Conservation (phyloP, 1,284 basidiomycete genomes). For the Ganoderma meredithae region DNA sequence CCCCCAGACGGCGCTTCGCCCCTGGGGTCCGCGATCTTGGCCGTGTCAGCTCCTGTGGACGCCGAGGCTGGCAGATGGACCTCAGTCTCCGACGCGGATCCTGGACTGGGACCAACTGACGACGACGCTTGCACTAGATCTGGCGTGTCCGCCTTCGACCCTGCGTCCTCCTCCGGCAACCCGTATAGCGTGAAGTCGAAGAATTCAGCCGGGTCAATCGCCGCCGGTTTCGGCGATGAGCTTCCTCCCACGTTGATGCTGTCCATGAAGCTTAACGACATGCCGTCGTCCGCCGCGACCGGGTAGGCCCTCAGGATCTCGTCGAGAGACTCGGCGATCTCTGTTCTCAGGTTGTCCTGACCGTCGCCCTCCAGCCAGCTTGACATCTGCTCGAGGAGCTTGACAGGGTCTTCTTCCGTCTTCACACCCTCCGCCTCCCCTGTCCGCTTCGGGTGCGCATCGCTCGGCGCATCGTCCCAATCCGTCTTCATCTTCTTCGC, state of each 20-base stretch:
- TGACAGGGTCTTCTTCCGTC: slow-evolving; percentile 68
- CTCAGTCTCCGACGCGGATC: slow-evolving; percentile 67
- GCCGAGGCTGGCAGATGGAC: slow-evolving; percentile 48
- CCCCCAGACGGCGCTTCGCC: slow-evolving; percentile 31
- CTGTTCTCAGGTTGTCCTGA: slow-evolving; percentile 51
- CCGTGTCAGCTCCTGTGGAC: slow-evolving; percentile 36
- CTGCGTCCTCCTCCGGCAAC: slow-evolving; percentile 59
- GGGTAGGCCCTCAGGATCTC: slow-evolving; percentile 65
- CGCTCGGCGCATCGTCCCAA: slow-evolving; percentile 66
- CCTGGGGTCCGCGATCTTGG: slow-evolving; percentile 39
- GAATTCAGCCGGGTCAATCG: slow-evolving; percentile 48
- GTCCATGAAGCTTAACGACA: slow-evolving; percentile 31
- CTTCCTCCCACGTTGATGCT: slow-evolving; percentile 33
- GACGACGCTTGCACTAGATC: slow-evolving; percentile 75
- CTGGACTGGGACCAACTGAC: slow-evolving; percentile 73
- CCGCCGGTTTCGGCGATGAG: slow-evolving; percentile 22
- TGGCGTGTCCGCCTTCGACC: slow-evolving; percentile 69
- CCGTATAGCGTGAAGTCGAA: slow-evolving; percentile 74
- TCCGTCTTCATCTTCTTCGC: slow-evolving; percentile 76
- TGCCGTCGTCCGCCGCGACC: slow-evolving; percentile 46
- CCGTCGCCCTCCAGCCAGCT: slow-evolving; percentile 60
- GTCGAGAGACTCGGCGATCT: slow-evolving; percentile 67
- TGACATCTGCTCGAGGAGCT: slow-evolving; percentile 68
- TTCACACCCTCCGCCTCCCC: slow-evolving; percentile 65
- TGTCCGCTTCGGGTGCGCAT: slow-evolving; percentile 59